Percentiles rank a stretch among this genome's conserved stretches.
Conservation (phyloP, 2,329 filamentous ascomycete species). For the Cercospora nicotianae region DNA sequence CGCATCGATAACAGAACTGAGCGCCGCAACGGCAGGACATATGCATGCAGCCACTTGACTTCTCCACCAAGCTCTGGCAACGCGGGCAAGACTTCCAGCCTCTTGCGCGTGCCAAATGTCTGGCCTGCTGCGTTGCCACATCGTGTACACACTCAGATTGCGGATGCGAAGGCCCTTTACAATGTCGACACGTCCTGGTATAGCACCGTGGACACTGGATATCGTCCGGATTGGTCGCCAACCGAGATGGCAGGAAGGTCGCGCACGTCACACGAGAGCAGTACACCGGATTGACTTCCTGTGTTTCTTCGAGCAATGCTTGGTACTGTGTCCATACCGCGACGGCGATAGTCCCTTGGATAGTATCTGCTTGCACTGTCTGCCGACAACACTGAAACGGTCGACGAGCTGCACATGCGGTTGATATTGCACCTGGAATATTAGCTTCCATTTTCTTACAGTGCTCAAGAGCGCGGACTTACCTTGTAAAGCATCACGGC, state of each 20-base stretch:
- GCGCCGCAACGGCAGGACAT: not conserved
- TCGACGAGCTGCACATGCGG: not conserved
- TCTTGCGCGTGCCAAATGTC: not conserved
- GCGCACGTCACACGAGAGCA: not conserved
- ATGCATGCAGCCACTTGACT: not conserved
- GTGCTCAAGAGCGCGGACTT: not conserved
- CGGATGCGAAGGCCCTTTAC: not conserved
- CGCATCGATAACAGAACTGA: not conserved
- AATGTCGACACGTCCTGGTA: not conserved
- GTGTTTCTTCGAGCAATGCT: not conserved
- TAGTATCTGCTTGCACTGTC: not conserved
- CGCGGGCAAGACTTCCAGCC: not conserved
- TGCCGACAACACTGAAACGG: not conserved
- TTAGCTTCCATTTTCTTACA: not conserved
- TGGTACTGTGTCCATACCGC: not conserved
- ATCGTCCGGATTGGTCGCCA: not conserved
- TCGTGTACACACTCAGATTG: not conserved
- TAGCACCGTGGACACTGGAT: not conserved
- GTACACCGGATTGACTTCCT: not conserved
- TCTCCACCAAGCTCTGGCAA: not conserved
- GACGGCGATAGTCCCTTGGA: not conserved
- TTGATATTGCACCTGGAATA: not conserved
- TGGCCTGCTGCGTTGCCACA: not conserved
- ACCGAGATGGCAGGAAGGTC: not conserved
- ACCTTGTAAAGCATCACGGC: not conserved